Percentiles rank a stretch among this genome's conserved stretches.
These are phyloP conservation scores for Tephrocybe sp. DNA, from an alignment of 768 basidiomycete species.

Conservation along the genomic window DNA sequence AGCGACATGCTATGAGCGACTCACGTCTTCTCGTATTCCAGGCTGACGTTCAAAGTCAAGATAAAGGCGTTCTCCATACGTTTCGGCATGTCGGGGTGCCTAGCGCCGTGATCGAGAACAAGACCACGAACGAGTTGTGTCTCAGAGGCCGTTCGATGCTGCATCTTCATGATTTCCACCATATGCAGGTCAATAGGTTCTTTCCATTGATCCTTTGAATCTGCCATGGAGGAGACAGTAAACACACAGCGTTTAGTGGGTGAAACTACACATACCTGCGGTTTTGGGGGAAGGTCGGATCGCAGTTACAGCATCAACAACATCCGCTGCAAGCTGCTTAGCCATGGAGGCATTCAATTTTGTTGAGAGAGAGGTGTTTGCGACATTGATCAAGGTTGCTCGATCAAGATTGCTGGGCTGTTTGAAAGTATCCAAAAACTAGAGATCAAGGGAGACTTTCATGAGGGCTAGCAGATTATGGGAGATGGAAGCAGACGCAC, in stretches of 20 bases:
- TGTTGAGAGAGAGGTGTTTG: constrained; percentile 92
- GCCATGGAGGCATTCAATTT: constrained; percentile 84
- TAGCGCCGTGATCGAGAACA: constrained; percentile 94
- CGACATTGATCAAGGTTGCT: constrained; percentile 88
- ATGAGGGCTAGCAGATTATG: constrained; percentile 3
- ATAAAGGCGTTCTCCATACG: constrained; percentile 95
- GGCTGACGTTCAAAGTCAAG: constrained; percentile 91
- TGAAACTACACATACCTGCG: constrained; percentile 43
- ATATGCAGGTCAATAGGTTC: constrained; percentile 98
- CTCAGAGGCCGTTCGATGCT: constrained; percentile 96
- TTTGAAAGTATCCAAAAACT: constrained; percentile 95
- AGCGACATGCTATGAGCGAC: constrained; percentile 28
- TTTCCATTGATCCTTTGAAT: constrained; percentile 63
- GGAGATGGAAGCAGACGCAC: constrained; percentile 44
- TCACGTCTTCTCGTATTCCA: constrained; percentile 99
- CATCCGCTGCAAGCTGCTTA: constrained; percentile 83
- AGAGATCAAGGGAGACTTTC: constrained; percentile 8
- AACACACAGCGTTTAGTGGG: constrained; percentile 1
- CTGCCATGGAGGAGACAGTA: constrained; percentile 30
- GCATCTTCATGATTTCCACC: constrained; percentile 99
- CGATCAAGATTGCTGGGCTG: constrained; percentile 76
- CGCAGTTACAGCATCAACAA: constrained; percentile 92
- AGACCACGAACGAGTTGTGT: constrained; percentile 94
- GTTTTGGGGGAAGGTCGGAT: constrained; percentile 71
- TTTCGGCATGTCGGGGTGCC: constrained; percentile 99